Conservation (phyloP, 345 rosid genomes). For the Passiflora organensis region DNA sequence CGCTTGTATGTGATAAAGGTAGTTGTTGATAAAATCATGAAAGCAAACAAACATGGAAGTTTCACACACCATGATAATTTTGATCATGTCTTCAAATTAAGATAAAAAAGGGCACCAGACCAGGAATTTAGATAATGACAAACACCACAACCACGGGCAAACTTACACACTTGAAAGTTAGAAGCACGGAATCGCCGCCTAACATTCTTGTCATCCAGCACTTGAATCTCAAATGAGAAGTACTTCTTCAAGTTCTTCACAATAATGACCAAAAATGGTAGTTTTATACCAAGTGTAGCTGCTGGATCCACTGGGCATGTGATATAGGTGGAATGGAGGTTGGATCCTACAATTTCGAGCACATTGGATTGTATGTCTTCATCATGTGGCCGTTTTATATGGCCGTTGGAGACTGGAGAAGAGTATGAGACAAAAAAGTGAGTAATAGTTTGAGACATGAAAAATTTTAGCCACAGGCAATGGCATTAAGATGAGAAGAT, state of each 20-base stretch:
- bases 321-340: slow-evolving; percentile 81
- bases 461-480: no score
- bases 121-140: not conserved
- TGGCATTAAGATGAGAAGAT: not conserved
- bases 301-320: slow-evolving; percentile 90
- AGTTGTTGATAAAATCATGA: no score
- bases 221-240: slow-evolving; percentile 93
- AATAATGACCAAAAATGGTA: slow-evolving; percentile 85
- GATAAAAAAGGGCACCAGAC: not conserved
- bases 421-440: not conserved
- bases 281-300: slow-evolving; percentile 94
- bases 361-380: slow-evolving; percentile 36
- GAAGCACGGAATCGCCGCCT: slow-evolving; percentile 96
- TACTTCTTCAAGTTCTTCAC: slow-evolving; percentile 89
- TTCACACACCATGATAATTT: not conserved
- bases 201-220: slow-evolving; percentile 95
- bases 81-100: not conserved
- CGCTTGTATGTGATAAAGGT: no score
- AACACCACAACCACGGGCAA: slow-evolving; percentile 29
- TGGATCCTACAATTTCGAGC: slow-evolving; percentile 81
- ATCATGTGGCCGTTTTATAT: slow-evolving; percentile 17
- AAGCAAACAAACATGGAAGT: no score
- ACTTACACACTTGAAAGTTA: slow-evolving; percentile 94
- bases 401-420: slow-evolving; percentile 67
- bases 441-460: not conserved